Evolutionary conservation across 225 moss, liverwort and hornwort genomes (phyloP).

Genomic region (Polytrichum commune): DNA sequence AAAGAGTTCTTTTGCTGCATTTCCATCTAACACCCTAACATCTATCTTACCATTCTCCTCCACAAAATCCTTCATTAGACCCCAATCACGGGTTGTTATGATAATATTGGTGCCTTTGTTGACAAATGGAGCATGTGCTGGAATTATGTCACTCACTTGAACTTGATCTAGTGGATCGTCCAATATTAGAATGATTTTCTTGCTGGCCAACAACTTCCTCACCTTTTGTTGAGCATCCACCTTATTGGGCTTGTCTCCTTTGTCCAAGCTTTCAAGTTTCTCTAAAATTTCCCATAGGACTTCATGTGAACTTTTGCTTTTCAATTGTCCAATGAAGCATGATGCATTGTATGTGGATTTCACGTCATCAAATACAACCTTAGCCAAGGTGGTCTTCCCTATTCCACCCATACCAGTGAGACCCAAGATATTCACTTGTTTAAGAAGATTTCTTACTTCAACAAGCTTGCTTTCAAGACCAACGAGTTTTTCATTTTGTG

Average conservation of each 20-base stretch:
- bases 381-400: constrained; percentile 9
- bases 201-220: neutral
- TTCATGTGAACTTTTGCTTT: neutral
- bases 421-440: neutral
- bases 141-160: neutral
- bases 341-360: neutral
- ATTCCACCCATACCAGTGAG: constrained; percentile 10
- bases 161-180: neutral
- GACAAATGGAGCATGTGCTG: neutral
- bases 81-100: neutral
- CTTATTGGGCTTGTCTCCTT: neutral
- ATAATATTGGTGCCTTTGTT: neutral
- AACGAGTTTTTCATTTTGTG: neutral
- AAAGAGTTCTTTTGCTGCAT: neutral
- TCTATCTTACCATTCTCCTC: neutral
- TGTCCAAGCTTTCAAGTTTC: neutral
- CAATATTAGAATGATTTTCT: neutral
- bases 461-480: neutral
- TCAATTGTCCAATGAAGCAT: constrained; percentile 2
- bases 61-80: neutral
- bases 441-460: neutral
- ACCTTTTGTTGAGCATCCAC: neutral
- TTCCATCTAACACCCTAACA: neutral
- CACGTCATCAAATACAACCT: neutral
- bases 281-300: neutral